Evolutionary conservation across 306 rosid genomes (phyloP), one percentile per base, ranked within the genome.

Genomic region (Sphenostylis stenocarpa): DNA sequence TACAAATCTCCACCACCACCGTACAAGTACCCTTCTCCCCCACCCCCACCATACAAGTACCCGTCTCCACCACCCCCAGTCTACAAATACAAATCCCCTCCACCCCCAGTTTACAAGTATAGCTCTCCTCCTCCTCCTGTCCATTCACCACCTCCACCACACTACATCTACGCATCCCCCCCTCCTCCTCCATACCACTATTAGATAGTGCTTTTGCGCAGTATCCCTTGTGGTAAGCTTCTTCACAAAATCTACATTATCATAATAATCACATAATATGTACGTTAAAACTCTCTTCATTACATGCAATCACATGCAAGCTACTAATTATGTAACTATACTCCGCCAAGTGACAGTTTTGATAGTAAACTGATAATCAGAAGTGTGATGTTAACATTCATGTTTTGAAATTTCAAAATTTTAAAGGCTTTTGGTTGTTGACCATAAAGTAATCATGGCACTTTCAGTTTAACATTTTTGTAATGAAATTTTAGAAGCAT

Each of bases 131-230:
- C 67, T 60, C 67, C 67, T 28, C 67, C 67, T 6, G 67, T 60
- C 0, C 67, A 60, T 16, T 60, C 67, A 3, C 67, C 67, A 29
- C 67, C 67, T 60, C 67, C 67, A 7, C 67, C 67, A 60, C 67
- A 60, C 11, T 60, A 60, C 67, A 60, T 60, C 67, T 60, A 60
- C 12, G 67, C 67, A 60, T 60, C 67, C 41, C 67, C 67, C 16
- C 67, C 67, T 31, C 67, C 67, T 31, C 67, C 67, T 19, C 93
- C 96, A 20, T 72, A 82, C 77, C 87, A 86, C 82, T 75, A 83
- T 80, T 87, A 90, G 87, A 84, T 34, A 74, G 70, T 26, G 49
- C 29, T 6, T 53, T 62, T 51, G 28, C 38, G 1, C 9, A 39
- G 72, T 67, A 1, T 5, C 9, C 23, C 52, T 3, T 21, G 21